Conservation (phyloP, 2,329 filamentous ascomycete species). For the Incumbomyces lentus region DNA sequence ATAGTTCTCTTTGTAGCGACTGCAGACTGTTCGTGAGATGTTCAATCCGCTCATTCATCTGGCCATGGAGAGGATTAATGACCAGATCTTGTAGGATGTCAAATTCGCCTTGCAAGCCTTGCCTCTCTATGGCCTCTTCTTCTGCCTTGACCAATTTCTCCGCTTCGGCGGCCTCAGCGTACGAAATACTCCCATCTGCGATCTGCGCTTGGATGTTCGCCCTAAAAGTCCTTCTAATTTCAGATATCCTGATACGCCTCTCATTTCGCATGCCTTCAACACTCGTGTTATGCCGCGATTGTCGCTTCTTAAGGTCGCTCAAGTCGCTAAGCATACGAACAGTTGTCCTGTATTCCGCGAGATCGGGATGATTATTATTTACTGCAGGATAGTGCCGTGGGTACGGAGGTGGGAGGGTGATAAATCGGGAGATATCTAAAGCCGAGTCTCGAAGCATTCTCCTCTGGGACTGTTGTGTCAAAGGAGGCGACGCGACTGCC, state of each 20-base stretch:
- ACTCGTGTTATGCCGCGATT: slow-evolving; percentile 39
- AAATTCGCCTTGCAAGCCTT: slow-evolving; percentile 68
- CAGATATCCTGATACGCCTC: slow-evolving; percentile 41
- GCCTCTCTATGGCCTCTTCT: slow-evolving; percentile 61
- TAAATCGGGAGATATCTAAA: slow-evolving; percentile 80
- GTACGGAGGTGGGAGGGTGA: slow-evolving; percentile 87
- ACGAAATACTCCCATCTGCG: slow-evolving; percentile 64
- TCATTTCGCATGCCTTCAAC: slow-evolving; percentile 47
- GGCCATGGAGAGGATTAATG: slow-evolving; percentile 70
- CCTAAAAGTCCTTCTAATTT: slow-evolving; percentile 57
- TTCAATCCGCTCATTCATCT: slow-evolving; percentile 65
- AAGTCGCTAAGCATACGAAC: slow-evolving; percentile 67
- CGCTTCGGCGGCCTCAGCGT: slow-evolving; percentile 70
- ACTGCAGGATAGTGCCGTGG: slow-evolving; percentile 90
- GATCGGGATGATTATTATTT: slow-evolving; percentile 86
- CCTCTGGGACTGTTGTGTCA: not conserved
- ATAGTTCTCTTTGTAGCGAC: slow-evolving; percentile 60
- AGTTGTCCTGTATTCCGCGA: slow-evolving; percentile 63
- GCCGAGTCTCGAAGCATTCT: slow-evolving; percentile 37
- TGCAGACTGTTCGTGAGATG: slow-evolving; percentile 69
- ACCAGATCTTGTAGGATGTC: slow-evolving; percentile 75
- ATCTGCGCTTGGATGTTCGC: slow-evolving; percentile 71
- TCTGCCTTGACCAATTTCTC: slow-evolving; percentile 63
- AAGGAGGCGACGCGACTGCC: slow-evolving; percentile 2
- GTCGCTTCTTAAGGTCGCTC: slow-evolving; percentile 58